Base-by-base conservation (phyloP, 192 early-diverging fungal genomes). In the Entomortierella beljakovae region DNA sequence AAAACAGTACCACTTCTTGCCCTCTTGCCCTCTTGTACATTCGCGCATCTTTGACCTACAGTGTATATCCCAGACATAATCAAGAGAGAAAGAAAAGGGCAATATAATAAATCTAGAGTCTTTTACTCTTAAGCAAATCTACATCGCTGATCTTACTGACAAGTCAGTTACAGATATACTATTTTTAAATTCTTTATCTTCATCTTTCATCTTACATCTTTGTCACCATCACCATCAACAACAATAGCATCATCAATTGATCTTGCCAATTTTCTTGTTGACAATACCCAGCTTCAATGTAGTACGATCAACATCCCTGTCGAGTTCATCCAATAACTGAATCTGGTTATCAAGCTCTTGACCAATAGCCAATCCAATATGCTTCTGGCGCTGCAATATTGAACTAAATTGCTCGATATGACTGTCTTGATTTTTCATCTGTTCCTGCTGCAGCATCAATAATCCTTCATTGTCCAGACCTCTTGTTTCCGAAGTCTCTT, bases 321-420 rank as follows among this genome's bases (percentile, higher is more conserved):
- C 94, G 10, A 99, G 69, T 59, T 98, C 95, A 32, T 90, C 90
- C 68, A 99, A 72, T 66, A 98, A 53, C 70, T 92, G 88, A 83
- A 94, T 99, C 69, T 99, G 97, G 68, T 90, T 80, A 55, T 98
- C 96, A 34, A 99, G 84, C 80, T 99, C 97, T 22, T 95, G 76
- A 23, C 92, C 90, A 59, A 99, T 98, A 18, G 92, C 88, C 57
- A 89, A 52, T 18, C 96, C 96, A 81, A 99, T 88, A 66, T 97
- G 89, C 65, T 90, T 88, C 74, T 99, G 97, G 48, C 96, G 85
- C 46, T 84, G 82, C 59, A 99, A 67, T 28, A 97, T 90, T 20
- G 86, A 64, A 29, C 88, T 89, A 35, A 99, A 88, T n/a, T 91
- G 86, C 9, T 90, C 87, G 6, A 96, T 88, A 59, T 89, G 86